Conservation (phyloP, 2,329 filamentous ascomycete species). For the Helotiales sp. region DNA sequence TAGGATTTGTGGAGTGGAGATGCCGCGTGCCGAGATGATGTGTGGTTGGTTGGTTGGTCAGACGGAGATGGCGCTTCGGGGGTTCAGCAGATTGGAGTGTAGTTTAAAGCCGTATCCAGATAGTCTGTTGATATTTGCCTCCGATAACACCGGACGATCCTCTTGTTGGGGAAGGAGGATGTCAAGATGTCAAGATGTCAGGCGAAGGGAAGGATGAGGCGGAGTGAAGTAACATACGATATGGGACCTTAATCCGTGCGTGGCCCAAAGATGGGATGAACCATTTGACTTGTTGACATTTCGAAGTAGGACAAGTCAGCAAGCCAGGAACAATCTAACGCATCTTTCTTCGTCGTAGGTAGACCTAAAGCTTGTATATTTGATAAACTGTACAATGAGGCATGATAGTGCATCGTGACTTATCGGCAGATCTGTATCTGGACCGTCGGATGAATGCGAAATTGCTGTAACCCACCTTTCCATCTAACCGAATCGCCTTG, state of each 20-base stretch:
- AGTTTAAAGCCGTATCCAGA: constrained; percentile 1
- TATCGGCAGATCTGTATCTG: not conserved
- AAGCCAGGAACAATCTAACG: not conserved
- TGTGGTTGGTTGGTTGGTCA: constrained; percentile 1
- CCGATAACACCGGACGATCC: constrained; percentile 6
- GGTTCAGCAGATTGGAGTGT: not conserved
- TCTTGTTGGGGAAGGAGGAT: not conserved
- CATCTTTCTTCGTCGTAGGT: not conserved
- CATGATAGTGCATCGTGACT: not conserved
- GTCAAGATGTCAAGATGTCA: not conserved
- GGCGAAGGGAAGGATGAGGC: not conserved
- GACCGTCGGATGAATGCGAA: constrained; percentile 7
- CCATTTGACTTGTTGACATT: not conserved
- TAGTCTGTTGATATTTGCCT: not conserved
- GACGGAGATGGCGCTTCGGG: not conserved
- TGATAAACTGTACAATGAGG: not conserved
- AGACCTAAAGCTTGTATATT: constrained; percentile 4
- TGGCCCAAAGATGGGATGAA: not conserved
- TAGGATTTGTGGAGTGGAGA: not conserved
- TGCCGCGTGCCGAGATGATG: not conserved
- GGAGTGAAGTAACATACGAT: not conserved
- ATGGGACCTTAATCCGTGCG: not conserved
- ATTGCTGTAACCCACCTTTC: not conserved
- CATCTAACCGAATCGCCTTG: not conserved
- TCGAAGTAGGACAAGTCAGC: not conserved